Evolutionary conservation across 2,329 filamentous ascomycete genomes (phyloP).

Genomic region (Colletotrichum scovillei): DNA sequence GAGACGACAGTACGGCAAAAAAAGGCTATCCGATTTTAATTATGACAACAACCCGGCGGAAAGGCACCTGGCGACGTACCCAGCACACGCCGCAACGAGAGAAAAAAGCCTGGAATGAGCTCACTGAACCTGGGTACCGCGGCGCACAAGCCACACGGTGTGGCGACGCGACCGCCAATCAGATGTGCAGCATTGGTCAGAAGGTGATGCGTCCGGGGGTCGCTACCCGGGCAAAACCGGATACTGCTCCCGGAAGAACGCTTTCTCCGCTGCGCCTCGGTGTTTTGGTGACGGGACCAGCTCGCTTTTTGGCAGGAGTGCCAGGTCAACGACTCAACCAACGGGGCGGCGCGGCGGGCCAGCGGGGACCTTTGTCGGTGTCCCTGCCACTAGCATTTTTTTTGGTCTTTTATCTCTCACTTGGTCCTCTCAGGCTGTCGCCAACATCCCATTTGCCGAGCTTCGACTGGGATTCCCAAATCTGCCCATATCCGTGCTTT

Average conservation of each 20-base stretch:
- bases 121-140: conserved; percentile 36
- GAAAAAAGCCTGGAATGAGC: conserved; percentile 41
- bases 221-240: conserved; percentile 36
- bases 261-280: conserved; percentile 30
- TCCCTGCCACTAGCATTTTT: conserved; percentile 1
- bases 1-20: conserved; percentile 39
- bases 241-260: conserved; percentile 27
- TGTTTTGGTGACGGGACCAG: neutral
- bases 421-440: neutral
- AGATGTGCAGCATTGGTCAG: conserved; percentile 37
- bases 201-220: conserved; percentile 26
- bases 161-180: conserved; percentile 51
- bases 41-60: conserved; percentile 50
- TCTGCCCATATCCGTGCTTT: neutral
- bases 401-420: conserved; percentile 2
- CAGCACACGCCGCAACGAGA: conserved; percentile 37
- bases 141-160: conserved; percentile 46
- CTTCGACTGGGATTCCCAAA: conserved; percentile 6
- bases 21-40: conserved; percentile 48
- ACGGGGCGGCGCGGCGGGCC: conserved; percentile 17
- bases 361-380: conserved; percentile 12
- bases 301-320: conserved; percentile 5
- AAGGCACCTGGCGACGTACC: conserved; percentile 19
- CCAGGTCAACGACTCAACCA: neutral
- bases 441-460: conserved; percentile 17